Evolutionary conservation across 805 yeast species (phyloP), one percentile per base, ranked within the genome.

Genomic region (Candida coleopterorum): DNA sequence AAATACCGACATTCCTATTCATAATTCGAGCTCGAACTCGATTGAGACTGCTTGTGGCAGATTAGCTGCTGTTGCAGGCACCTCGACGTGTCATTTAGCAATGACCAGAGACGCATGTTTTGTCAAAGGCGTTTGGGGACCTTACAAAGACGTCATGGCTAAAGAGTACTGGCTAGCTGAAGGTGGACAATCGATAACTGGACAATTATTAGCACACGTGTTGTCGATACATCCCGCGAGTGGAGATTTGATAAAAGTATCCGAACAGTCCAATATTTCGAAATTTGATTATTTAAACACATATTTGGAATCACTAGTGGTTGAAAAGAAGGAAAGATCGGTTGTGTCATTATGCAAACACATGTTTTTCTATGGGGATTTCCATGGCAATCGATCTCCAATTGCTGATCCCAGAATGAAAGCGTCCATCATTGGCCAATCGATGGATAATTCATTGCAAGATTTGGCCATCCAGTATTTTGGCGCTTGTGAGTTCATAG

Each of bases 121-220:
- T 56, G 97, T 90, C 8, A 78, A 86, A 29, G 98, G 98, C 42
- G 96, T 93, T 23, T 93, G 98, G 98, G 98, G 98, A 10, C 98
- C 98, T 2, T 93, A 93, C 62, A 74, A 88, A 52, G 96, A 89
- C 59, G 95, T 86, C 4, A 73, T 90, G 68, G 84, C 94, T n/a
- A 82, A 84, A 20, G 87, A 80, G 5, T 81, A 70, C 52, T 93
- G 97, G 97, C 71, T 89, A 45, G 96, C 97, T 10, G 98, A 93
- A 63, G 98, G 98, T 55, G 98, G 98, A n/a, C 98, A 93, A 60
- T 82, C 94, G 11, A 85, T 96, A 56, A 93, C 98, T 2, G 98
- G 98, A 48, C 96, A 94, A 21, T 72, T 93, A 26, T 71, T 93
- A 45, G 90, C 93, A 2, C 95, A 86, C 58, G 90, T 90, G 11